Evolutionary conservation across 2,329 filamentous ascomycete species (phyloP), one percentile per base, ranked within the genome.

Genomic region (Aspergillus intermedius): DNA sequence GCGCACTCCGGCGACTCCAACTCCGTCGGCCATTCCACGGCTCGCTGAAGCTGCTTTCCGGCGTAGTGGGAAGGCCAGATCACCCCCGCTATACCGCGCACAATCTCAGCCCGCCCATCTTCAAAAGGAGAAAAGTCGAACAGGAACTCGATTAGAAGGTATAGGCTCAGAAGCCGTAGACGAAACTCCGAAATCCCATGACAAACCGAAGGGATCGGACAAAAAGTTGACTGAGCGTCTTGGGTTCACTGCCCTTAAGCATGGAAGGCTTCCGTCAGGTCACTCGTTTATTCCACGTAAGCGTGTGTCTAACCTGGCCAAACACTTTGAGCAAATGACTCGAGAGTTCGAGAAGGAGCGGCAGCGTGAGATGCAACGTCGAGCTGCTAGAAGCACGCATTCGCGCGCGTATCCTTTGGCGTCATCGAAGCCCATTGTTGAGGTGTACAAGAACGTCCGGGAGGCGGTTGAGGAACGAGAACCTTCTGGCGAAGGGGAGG

Each of bases 321-420:
- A 88, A 58, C 93, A 97, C 66, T 97, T 98, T 63, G 94, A 98
- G 68, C 91, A 97, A 66, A 77, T 98, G 49, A 96, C 90, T 59
- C 85, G 91, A 21, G 94, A 98, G 63, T 98, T 98, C 57, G 90
- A 96, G 63, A 95, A 91, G 60, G 91, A 98, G 69, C 82, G 93
- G 41, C 81, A 94, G 57, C 85, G 87, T 44, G 91, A 97, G 66
- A 82, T 88, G 55, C 86, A 85, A 60, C 86, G 90, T 65, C 61
- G 88, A 50, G 87, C 88, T 22, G 87, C 88, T 42, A 89, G 84
- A 61, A 83, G 86, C 63, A 79, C 81, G 40, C 81, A 82, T 65
- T 88, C 88, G 12, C 81, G 91, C 53, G 88, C 89, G 1, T 91
- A 91, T 64, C 91, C 93, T 17, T 82, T 93, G 55, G 88, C 90